phyloP scores from a whole-genome alignment of 2,329 filamentous ascomycete species.

The Penicillium capsulatum region DNA sequence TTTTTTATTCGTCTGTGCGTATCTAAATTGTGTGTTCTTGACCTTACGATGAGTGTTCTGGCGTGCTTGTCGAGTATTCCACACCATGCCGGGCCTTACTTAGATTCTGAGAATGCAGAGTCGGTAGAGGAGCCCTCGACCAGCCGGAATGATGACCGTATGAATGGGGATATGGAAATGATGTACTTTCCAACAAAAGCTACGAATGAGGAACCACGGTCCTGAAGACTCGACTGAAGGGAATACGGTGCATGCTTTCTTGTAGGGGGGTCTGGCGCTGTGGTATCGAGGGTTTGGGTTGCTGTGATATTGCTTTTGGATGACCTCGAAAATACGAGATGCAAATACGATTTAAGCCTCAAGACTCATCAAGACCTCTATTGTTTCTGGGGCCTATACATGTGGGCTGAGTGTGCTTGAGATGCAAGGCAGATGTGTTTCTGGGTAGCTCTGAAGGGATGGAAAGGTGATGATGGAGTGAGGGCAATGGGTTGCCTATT shows the following conservation, averaged over 20 bases:
- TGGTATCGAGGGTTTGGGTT: background rate
- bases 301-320: too few relatives aligned
- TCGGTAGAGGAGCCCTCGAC: background rate
- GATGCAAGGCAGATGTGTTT: too few relatives aligned
- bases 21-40: conserved; percentile 24
- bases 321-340: too few relatives aligned
- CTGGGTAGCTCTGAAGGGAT: too few relatives aligned
- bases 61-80: conserved; percentile 13
- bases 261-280: conserved; percentile 5
- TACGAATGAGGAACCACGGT: conserved; percentile 11
- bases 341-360: too few relatives aligned
- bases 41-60: conserved; percentile 4
- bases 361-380: too few relatives aligned
- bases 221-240: too few relatives aligned
- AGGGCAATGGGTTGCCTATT: too few relatives aligned
- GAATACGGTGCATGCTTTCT: too few relatives aligned
- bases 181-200: conserved; percentile 10
- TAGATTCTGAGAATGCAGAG: conserved; percentile 8
- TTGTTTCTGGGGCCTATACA: too few relatives aligned
- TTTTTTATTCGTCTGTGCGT: conserved; percentile 11
- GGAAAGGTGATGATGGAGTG: too few relatives aligned
- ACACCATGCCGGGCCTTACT: conserved; percentile 13
- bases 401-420: too few relatives aligned
- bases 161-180: conserved; percentile 7
- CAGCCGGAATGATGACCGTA: conserved; percentile 3